phyloP scores from a whole-genome alignment of 441 rosid genomes.

The Erysimum cheiri region DNA sequence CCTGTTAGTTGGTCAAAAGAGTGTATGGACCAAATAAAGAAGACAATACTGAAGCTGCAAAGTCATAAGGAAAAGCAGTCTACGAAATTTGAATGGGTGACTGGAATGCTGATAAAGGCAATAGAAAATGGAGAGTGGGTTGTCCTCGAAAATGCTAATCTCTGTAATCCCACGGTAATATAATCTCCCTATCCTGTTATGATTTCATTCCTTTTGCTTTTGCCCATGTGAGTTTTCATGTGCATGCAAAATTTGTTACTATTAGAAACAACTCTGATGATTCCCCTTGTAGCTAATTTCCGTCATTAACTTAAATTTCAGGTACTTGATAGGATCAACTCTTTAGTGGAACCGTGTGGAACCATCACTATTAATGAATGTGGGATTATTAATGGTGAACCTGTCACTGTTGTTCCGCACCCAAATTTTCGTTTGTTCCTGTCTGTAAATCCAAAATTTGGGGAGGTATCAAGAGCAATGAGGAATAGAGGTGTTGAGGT shows the following conservation, averaged over 20 bases:
- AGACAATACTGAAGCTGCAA: constrained; percentile 68
- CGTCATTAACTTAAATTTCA: constrained; percentile 44
- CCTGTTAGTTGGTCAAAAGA: constrained; percentile 62
- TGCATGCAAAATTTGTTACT: neutral
- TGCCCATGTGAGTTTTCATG: constrained; percentile 19
- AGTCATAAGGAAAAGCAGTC: constrained; percentile 55
- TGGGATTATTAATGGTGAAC: constrained; percentile 89
- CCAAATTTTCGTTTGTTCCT: constrained; percentile 92
- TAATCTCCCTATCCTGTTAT: constrained; percentile 23
- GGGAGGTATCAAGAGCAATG: constrained; percentile 99
- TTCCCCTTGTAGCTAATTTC: constrained; percentile 25
- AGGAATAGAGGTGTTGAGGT: constrained; percentile 98
- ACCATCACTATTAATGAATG: constrained; percentile 93
- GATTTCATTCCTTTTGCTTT: constrained; percentile 26
- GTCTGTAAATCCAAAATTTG: constrained; percentile 85
- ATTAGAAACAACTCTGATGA: constrained; percentile 15
- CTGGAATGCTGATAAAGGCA: constrained; percentile 87
- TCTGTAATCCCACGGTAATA: constrained; percentile 96
- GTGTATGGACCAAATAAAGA: constrained; percentile 59
- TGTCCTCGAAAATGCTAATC: constrained; percentile 92
- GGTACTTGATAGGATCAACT: constrained; percentile 99
- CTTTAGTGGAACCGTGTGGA: constrained; percentile 94
- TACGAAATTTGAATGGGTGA: constrained; percentile 95
- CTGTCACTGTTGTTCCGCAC: constrained; percentile 82
- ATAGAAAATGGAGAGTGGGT: constrained; percentile 99